These are phyloP conservation scores for Plenodomus tracheiphilus DNA, from an alignment of 2,329 filamentous ascomycete species.

Conservation along the genomic window DNA sequence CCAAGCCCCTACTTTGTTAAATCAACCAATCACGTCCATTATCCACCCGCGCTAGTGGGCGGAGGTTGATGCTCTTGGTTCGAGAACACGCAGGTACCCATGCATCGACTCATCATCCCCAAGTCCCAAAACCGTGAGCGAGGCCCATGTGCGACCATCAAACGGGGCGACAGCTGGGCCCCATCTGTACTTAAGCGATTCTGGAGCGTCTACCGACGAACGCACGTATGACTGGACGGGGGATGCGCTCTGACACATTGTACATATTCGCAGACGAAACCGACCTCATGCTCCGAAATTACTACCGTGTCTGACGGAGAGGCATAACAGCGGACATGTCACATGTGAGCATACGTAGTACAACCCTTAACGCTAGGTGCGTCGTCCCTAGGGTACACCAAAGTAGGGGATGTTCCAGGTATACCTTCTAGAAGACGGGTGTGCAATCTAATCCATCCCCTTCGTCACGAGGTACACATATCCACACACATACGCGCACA, in stretches of 20 bases:
- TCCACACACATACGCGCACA: too few relatives aligned
- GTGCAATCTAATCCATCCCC: neutral
- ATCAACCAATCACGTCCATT: neutral
- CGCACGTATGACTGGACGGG: neutral
- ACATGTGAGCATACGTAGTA: neutral
- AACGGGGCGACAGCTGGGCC: too few relatives aligned
- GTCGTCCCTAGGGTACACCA: too few relatives aligned
- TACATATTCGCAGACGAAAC: neutral
- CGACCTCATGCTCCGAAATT: neutral
- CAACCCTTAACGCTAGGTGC: too few relatives aligned
- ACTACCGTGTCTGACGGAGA: neutral
- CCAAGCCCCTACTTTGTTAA: neutral
- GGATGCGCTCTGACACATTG: neutral
- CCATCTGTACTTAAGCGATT: too few relatives aligned
- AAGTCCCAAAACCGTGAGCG: neutral
- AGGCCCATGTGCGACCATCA: neutral
- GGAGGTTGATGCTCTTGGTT: neutral
- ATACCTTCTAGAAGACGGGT: neutral
- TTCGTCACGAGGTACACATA: too few relatives aligned
- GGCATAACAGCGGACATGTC: neutral
- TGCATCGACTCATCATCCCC: neutral
- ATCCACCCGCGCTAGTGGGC: neutral
- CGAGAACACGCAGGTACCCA: neutral
- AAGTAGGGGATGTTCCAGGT: too few relatives aligned
- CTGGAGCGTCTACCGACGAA: neutral